These are phyloP conservation scores for Jamesozyma hellenica DNA, from an alignment of 805 yeast species.

Conservation along the genomic window DNA sequence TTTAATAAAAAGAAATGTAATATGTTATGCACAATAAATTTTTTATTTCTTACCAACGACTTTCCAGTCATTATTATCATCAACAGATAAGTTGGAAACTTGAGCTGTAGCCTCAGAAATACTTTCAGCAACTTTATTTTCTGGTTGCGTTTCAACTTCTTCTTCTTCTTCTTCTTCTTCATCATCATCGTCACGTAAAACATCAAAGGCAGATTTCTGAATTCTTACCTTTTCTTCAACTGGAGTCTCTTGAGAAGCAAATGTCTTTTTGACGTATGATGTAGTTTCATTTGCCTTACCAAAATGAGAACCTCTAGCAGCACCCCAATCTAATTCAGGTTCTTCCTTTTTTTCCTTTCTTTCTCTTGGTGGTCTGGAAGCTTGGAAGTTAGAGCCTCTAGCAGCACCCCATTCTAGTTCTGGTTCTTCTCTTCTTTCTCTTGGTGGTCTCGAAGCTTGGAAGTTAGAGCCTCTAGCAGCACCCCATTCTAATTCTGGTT, in stretches of 20 bases:
- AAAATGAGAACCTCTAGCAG: constrained; percentile 39
- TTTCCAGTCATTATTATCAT: constrained; percentile 36
- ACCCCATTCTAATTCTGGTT: constrained; percentile 27
- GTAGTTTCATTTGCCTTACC: constrained; percentile 14
- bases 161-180: constrained; percentile 32
- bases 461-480: constrained; percentile 31
- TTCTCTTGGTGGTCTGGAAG: constrained; percentile 26
- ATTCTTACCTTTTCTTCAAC: constrained; percentile 27
- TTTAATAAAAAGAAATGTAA: too few species aligned
- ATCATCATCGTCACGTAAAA: constrained; percentile 46
- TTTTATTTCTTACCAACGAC: constrained; percentile 37
- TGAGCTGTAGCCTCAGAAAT: constrained; percentile 28
- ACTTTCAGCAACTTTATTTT: constrained; percentile 10
- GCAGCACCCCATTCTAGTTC: constrained; percentile 37
- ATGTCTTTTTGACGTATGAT: constrained; percentile 6
- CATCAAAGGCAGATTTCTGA: constrained; percentile 40
- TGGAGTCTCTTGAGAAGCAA: constrained; percentile 13
- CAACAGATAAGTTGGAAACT: constrained; percentile 33
- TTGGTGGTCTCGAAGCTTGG: constrained; percentile 25
- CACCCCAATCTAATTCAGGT: constrained; percentile 40
- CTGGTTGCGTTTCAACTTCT: constrained; percentile 8
- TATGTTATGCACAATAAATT: too few species aligned
- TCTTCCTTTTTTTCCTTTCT: constrained; percentile 27
- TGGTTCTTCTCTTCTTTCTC: constrained; percentile 27
- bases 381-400: constrained; percentile 35